Evolutionary conservation across 108 stramenopile genomes (phyloP).

Genomic region (Fistulifera pelliculosa): DNA sequence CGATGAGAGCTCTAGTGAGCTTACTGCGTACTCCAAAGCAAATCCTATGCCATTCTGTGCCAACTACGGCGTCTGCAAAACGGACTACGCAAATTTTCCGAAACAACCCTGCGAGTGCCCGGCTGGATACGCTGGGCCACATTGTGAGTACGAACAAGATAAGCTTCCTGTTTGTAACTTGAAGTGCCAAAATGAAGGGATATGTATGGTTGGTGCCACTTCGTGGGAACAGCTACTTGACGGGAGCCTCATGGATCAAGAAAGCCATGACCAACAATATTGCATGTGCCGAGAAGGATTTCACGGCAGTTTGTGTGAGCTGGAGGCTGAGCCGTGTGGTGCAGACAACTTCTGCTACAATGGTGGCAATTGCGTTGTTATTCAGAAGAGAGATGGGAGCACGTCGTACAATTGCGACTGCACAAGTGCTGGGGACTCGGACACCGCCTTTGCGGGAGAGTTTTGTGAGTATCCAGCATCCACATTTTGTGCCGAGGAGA

Average conservation of each 20-base stretch:
- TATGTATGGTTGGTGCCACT: slow-evolving; percentile 24
- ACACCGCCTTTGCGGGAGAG: slow-evolving; percentile 4
- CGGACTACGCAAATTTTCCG: slow-evolving; percentile 4
- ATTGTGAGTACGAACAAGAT: slow-evolving; percentile 33
- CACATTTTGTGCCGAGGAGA: slow-evolving; percentile 4
- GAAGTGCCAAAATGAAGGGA: slow-evolving; percentile 28
- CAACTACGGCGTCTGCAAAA: slow-evolving; percentile 32
- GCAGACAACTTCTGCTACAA: slow-evolving; percentile 28
- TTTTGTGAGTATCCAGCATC: slow-evolving; percentile 5
- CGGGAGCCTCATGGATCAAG: slow-evolving; percentile 1
- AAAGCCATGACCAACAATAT: slow-evolving; percentile 13
- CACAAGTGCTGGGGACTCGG: slow-evolving; percentile 25
- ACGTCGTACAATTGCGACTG: slow-evolving; percentile 39
- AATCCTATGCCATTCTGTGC: slow-evolving; percentile 24
- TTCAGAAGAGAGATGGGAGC: slow-evolving; percentile 8
- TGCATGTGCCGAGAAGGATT: slow-evolving; percentile 29
- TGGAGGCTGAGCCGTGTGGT: slow-evolving; percentile 20
- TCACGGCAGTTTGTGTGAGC: slow-evolving; percentile 29
- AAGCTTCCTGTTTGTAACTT: slow-evolving; percentile 31
- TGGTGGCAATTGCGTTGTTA: slow-evolving; percentile 18
- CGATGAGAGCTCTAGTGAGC: neutral
- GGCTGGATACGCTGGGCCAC: slow-evolving; percentile 23
- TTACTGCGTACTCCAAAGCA: neutral
- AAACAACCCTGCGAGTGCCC: slow-evolving; percentile 31
- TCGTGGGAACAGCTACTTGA: slow-evolving; percentile 9